Evolutionary conservation across 2,329 filamentous ascomycete genomes (phyloP).

Genomic region (Phaeomoniella chlamydospora): DNA sequence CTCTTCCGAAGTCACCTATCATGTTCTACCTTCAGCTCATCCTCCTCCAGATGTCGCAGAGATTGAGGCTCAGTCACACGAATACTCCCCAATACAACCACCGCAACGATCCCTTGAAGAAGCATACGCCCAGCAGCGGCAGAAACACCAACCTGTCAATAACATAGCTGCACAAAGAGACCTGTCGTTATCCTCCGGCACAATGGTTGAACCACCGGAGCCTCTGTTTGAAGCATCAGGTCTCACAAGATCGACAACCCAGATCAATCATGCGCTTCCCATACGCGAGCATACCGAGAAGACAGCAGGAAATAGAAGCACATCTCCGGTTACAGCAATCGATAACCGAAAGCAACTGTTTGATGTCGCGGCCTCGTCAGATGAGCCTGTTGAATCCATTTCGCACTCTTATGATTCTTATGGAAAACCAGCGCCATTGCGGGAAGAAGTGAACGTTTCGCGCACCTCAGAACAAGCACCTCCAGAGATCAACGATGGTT

Average conservation of each 20-base stretch:
- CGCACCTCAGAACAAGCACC: constrained; percentile 31
- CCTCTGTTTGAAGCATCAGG: constrained; percentile 26
- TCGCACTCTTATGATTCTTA: constrained; percentile 45
- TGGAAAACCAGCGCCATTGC: constrained; percentile 33
- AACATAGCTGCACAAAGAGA: constrained; percentile 34
- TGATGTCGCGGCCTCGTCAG: constrained; percentile 22
- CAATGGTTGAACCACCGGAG: constrained; percentile 36
- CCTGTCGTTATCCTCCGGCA: constrained; percentile 43
- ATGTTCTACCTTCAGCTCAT: constrained; percentile 50
- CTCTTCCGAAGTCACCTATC: constrained; percentile 53
- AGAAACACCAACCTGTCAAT: constrained; percentile 32
- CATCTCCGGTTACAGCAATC: constrained; percentile 37
- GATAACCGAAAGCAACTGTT: constrained; percentile 34
- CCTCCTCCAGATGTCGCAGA: constrained; percentile 38
- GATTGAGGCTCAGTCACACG: constrained; percentile 24
- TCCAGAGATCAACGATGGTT: constrained; percentile 53
- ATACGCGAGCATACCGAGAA: constrained; percentile 24
- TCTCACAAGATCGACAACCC: constrained; percentile 24
- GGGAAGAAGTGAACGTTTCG: constrained; percentile 26
- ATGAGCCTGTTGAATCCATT: constrained; percentile 43
- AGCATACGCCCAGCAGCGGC: constrained; percentile 34
- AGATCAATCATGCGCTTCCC: constrained; percentile 24
- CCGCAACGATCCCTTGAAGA: constrained; percentile 44
- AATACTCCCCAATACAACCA: constrained; percentile 34
- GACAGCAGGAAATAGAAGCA: constrained; percentile 24